phyloP scores from a whole-genome alignment of 345 rosid genomes.

The Salix udensis region DNA sequence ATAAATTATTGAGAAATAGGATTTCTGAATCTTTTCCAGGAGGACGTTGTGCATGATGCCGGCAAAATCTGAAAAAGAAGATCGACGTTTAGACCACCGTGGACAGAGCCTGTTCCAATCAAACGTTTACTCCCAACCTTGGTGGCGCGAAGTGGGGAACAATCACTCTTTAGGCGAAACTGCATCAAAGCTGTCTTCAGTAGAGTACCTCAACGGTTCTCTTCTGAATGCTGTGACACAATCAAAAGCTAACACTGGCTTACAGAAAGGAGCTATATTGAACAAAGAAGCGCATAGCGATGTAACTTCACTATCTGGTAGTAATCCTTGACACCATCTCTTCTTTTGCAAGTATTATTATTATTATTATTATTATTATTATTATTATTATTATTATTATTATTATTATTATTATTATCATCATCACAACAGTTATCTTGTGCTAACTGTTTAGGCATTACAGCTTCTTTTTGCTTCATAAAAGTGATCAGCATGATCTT shows the following conservation, averaged over 20 bases:
- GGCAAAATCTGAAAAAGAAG: constrained; percentile 30
- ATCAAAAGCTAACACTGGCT: constrained; percentile 22
- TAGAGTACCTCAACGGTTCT: constrained; percentile 26
- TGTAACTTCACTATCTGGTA: constrained; percentile 15
- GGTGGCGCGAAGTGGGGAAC: constrained; percentile 48
- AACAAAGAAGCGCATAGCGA: constrained; percentile 4
- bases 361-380: background rate
- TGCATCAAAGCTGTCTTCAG: constrained; percentile 24
- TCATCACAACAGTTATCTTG: background rate
- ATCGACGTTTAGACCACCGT: constrained; percentile 29
- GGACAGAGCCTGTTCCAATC: constrained; percentile 31
- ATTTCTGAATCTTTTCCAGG: constrained; percentile 11
- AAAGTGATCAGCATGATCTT: background rate
- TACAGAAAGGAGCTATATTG: constrained; percentile 23
- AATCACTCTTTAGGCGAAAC: constrained; percentile 26
- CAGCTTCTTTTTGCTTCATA: background rate
- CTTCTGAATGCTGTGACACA: constrained; percentile 17
- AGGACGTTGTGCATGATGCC: constrained; percentile 40
- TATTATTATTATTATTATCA: background rate
- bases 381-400: background rate
- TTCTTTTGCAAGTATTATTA: background rate
- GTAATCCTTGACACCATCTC: background rate
- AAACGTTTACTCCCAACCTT: constrained; percentile 34
- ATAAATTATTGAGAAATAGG: constrained; percentile 2
- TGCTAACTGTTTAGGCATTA: background rate